Conservation (phyloP, 768 basidiomycete genomes). For the Serendipita indica region DNA sequence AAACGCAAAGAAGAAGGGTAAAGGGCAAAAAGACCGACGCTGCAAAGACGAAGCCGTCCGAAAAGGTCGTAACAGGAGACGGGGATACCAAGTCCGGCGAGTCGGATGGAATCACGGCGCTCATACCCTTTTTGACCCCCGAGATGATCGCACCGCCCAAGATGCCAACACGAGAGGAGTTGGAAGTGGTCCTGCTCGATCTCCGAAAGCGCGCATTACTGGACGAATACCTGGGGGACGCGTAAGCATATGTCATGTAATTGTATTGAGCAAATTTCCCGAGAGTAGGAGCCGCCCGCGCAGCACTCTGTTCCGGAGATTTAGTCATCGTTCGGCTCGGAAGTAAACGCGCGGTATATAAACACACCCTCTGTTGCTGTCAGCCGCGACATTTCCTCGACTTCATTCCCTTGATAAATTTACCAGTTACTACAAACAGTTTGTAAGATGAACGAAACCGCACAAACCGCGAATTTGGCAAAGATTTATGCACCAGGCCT, state of each 20-base stretch:
- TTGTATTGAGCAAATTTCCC: not conserved
- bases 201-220: conserved; percentile 69
- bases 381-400: too few species aligned
- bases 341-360: too few species aligned
- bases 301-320: too few species aligned
- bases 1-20: conserved; percentile 12
- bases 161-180: conserved; percentile 59
- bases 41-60: conserved; percentile 17
- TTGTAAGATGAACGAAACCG: not conserved
- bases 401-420: not conserved
- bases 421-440: not conserved
- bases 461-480: not conserved
- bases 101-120: conserved; percentile 38
- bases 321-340: too few species aligned
- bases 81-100: conserved; percentile 11
- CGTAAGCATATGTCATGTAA: too few species aligned
- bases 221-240: conserved; percentile 57
- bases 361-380: too few species aligned
- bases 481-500: not conserved
- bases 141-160: conserved; percentile 62
- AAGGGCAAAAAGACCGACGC: conserved; percentile 15
- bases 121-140: conserved; percentile 59
- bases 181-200: conserved; percentile 60
- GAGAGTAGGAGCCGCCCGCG: too few species aligned
- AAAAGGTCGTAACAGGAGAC: conserved; percentile 25